phyloP scores from a whole-genome alignment of 2,329 filamentous ascomycete genomes.

The Diaporthe citri region DNA sequence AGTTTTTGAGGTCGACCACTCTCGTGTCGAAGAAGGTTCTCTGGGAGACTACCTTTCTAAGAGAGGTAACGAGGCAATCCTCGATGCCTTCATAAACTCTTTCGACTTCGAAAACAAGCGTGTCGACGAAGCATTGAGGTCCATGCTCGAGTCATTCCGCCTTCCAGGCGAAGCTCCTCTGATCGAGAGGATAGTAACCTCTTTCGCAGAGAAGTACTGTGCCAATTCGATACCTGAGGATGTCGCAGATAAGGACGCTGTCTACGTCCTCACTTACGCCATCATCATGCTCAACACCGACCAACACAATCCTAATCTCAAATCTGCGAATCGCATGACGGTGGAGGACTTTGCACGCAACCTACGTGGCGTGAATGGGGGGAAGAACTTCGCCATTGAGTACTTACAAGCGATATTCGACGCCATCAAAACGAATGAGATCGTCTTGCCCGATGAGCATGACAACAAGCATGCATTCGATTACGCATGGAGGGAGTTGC shows the following conservation, averaged over 20 bases:
- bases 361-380: slow-evolving; percentile 88
- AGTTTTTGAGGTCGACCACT: slow-evolving; percentile 88
- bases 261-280: slow-evolving; percentile 92
- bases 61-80: slow-evolving; percentile 84
- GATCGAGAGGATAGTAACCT: slow-evolving; percentile 91
- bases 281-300: slow-evolving; percentile 99
- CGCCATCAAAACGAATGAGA: slow-evolving; percentile 92
- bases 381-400: slow-evolving; percentile 84
- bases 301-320: slow-evolving; percentile 94
- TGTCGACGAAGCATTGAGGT: slow-evolving; percentile 89
- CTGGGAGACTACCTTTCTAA: slow-evolving; percentile 96
- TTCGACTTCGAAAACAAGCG: slow-evolving; percentile 91
- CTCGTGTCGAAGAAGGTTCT: slow-evolving; percentile 90
- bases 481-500: slow-evolving; percentile 95
- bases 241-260: slow-evolving; percentile 86
- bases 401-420: slow-evolving; percentile 91
- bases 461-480: slow-evolving; percentile 97
- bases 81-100: slow-evolving; percentile 85
- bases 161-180: slow-evolving; percentile 92
- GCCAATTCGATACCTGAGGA: slow-evolving; percentile 76
- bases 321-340: slow-evolving; percentile 83
- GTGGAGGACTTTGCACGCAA: slow-evolving; percentile 87
- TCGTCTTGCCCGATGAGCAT: slow-evolving; percentile 96
- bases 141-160: slow-evolving; percentile 91
- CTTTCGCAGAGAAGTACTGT: slow-evolving; percentile 89